A percentile compares a stretch with the other conserved stretches of the same genome.
These are phyloP conservation scores for Saturnispora gosingensis DNA, from an alignment of 805 yeast species.

Conservation along the genomic window DNA sequence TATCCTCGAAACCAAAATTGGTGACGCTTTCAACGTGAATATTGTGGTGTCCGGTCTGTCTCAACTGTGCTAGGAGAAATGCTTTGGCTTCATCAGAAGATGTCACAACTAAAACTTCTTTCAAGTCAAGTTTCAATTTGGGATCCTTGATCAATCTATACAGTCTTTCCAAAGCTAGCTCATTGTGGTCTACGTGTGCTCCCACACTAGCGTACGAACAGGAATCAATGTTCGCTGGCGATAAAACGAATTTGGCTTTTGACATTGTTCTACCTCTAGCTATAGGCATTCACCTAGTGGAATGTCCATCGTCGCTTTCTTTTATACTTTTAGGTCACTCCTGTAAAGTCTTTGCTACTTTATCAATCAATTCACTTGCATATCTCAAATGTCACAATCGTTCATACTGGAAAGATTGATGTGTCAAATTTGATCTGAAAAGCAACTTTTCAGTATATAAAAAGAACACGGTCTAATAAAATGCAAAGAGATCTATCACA, in stretches of 20 bases:
- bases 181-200: background rate
- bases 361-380: background rate
- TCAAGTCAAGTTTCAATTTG: background rate
- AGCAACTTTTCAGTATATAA: too few relatives aligned
- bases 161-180: background rate
- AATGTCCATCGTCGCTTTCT: background rate
- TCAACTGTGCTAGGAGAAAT: background rate
- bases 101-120: background rate
- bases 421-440: background rate
- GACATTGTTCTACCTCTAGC: background rate
- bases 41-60: background rate
- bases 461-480: too few relatives aligned
- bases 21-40: background rate
- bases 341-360: background rate
- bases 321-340: background rate
- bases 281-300: background rate
- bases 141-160: background rate
- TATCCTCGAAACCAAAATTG: background rate
- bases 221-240: constrained; percentile 1
- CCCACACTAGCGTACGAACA: background rate
- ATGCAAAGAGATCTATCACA: too few relatives aligned
- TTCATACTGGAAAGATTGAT: background rate
- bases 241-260: background rate
- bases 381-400: background rate
- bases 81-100: background rate